Evolutionary conservation across 1,284 basidiomycete genomes (phyloP), one percentile per base, ranked within the genome.

Genomic region (Ceratobasidium sp.): DNA sequence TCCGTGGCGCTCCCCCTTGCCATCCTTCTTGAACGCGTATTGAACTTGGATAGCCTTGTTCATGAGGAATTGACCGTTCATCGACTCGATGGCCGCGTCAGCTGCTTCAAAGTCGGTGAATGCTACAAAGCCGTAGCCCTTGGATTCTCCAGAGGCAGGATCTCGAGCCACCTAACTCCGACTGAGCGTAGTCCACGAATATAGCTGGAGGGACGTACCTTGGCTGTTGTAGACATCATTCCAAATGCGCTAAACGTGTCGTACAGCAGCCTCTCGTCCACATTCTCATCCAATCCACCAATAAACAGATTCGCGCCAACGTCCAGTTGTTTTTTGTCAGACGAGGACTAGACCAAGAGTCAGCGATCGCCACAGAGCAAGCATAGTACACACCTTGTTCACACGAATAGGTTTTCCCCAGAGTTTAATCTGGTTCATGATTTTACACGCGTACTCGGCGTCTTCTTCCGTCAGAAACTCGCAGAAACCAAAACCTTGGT

Each of bases 401-500:
- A 99, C 96, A 74, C 96, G 86, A 72, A 99, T 97, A 35, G 96
- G 96, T 78, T 98, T 98, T 47, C 97, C 96, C 85, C 93, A 99
- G 58, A 99, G 82, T 81, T 99, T 99, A 79, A 99, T 98, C 82
- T 98, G 96, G 79, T 99, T 98, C 95, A 99, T 96, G 76, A 98
- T 98, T 83, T 97, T 97, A 85, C 94, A 97, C 71, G 95, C 96
- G 79, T 99, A 99, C 81, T 99, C 96, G 74, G 96, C 95, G 81
- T 98, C 97, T 77, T 95, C 93, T 80, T 98, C 96, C 43, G 94
- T 95, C 78, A 96, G 83, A 79, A 98, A 98, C 83, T 99, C 96
- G 84, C 96, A 98, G 81, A 99, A 99, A 55, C 96, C 96, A 80
- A 98, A 99, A 58, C 96, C 96, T 81, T 99, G 97, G 78, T 99